Evolutionary conservation across 2,329 filamentous ascomycete genomes (phyloP), one percentile per base, ranked within the genome.

Genomic region (Hypoxylon rubiginosum): DNA sequence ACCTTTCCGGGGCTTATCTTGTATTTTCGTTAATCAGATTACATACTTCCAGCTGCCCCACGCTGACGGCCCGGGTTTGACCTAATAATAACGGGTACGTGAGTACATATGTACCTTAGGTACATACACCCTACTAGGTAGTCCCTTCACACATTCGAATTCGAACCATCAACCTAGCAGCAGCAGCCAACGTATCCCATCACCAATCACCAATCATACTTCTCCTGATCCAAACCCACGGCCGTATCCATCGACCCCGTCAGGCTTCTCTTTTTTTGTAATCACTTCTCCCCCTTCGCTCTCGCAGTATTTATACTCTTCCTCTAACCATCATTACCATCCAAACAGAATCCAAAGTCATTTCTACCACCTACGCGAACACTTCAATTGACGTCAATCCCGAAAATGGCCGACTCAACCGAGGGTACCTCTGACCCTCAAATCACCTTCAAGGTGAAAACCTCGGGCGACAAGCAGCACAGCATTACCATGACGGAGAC

Each of bases 381-480:
- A 39, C 21, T 28, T 55, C 57, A 64, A 66, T 66, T 51, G 57
- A 59, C 60, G 58, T 51, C 50, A 13, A 55, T 54, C 58, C 59
- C 60, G 43, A 55, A 64, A 54, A 92, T 92, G 90, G 86, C 91
- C 77, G 91, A 92, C 79, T 87, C 86, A 76, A 79, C 83, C 73
- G 85, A 87, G 66, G 79, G 84, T 71, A 78, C 83, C 75, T 86
- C 88, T 74, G 92, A 94, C 76, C 83, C 90, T 75, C 90, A 94
- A 75, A 83, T 99, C 82, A 97, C 92, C 79, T 98, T 99, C 88
- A 96, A 94, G 83, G 91, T 99, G 81, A 99, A 98, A 85, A 92
- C 93, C n/a, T 94, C 93, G n/a, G 91, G 90, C 74, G 94, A 97
- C 77, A 90, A 88, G 78, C 93, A 92, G 79, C 94, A 93, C 77